Evolutionary conservation across 371 early-diverging fungal genomes (phyloP).

Genomic region (Globomyces sp.): DNA sequence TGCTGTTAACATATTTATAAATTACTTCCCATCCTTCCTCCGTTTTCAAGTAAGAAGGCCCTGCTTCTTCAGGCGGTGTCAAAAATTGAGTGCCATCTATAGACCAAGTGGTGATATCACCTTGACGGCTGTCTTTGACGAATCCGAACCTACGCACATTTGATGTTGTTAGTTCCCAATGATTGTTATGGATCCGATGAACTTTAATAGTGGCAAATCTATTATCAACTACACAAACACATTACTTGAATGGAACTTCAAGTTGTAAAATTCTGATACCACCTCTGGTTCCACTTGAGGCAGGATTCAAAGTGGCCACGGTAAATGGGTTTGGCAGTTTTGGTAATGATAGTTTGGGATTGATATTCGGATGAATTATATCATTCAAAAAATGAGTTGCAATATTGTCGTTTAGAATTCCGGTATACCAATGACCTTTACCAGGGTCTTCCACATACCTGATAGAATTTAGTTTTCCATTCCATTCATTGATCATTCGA

Average conservation of each 20-base stretch:
- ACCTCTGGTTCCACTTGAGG: conserved; percentile 57
- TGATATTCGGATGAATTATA: conserved; percentile 22
- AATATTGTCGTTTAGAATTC: conserved; percentile 49
- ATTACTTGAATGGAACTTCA: conserved; percentile 57
- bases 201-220: conserved; percentile 38
- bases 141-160: conserved; percentile 57
- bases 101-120: conserved; percentile 37
- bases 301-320: conserved; percentile 64
- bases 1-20: not conserved
- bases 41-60: conserved; percentile 40
- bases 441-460: conserved; percentile 60
- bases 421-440: conserved; percentile 66
- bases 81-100: conserved; percentile 41
- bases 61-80: conserved; percentile 34
- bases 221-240: not conserved
- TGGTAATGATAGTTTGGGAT: conserved; percentile 28
- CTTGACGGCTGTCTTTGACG: conserved; percentile 31
- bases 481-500: conserved; percentile 61
- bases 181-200: conserved; percentile 25
- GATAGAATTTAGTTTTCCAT: conserved; percentile 38
- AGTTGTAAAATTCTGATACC: conserved; percentile 66
- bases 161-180: conserved; percentile 49
- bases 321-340: conserved; percentile 52
- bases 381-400: conserved; percentile 48
- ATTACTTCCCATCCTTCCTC: conserved; percentile 29